Evolutionary conservation across 2,329 filamentous ascomycete genomes (phyloP), one percentile per base, ranked within the genome.

Genomic region (Penicillium janthinellum): DNA sequence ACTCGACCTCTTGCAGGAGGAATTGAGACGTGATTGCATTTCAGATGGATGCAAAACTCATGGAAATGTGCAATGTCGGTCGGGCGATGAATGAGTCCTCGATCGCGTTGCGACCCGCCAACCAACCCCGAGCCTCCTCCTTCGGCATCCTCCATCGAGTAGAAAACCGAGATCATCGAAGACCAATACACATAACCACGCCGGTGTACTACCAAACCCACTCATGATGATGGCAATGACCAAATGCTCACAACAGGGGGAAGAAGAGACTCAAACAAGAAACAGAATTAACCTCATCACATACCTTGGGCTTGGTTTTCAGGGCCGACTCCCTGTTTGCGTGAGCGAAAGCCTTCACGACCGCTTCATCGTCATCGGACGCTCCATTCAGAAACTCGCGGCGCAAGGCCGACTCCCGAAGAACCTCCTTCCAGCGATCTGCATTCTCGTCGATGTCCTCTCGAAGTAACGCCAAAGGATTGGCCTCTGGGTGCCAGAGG

Each of bases 241-340:
- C 28, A 31, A 5, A 31, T 31, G 12, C 17, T n/a, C 17, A 54
- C 7, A 20, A 17, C 2, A 39, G 38, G 54, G 12, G 35, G 35
- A 49, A 35, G 48, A 39, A 22, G 37, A 48, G 39, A 44, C n/a
- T 41, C 39, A 45, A 49, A 37, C 28, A 44, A 57, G 31, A 57
- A 48, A 34, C 45, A 37, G 11, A 78, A 17, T 12, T n/a, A 20
- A 42, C 20, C 1, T 14, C 4, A 20, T 83, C 74, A 55, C 65
- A 42, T 75, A 92, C 91, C 86, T 93, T 94, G 4, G 93, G 93
- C 71, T 89, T 88, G 39, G 86, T 94, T 82, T 96, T 96, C 53
- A 97, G 81, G 14, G 92, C 91, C 62, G 86, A 89, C 60, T 87
- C 86, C 64, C 84, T 79, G 69, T 96, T 97, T 66, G 83, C 80